These are phyloP conservation scores for Dichomitus squalens DNA, from an alignment of 1,284 basidiomycete species.

Conservation along the genomic window DNA sequence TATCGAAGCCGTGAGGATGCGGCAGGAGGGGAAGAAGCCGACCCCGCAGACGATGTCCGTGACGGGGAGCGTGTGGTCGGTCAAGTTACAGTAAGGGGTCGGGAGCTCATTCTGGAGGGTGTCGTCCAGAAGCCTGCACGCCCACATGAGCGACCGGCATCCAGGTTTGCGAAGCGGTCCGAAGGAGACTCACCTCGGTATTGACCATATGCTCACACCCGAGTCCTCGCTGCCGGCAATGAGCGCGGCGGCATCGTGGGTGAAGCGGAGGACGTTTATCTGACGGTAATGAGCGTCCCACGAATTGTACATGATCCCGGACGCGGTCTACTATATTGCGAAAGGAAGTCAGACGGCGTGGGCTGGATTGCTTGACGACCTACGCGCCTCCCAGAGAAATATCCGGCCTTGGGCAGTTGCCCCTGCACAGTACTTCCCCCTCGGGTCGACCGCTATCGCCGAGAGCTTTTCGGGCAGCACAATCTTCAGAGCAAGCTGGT, in stretches of 20 bases:
- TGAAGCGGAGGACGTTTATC: conserved; percentile 83
- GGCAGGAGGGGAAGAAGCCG: conserved; percentile 77
- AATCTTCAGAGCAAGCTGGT: conserved; percentile 85
- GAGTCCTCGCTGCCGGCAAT: conserved; percentile 91
- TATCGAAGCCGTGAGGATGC: conserved; percentile 80
- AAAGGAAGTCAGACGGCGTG: conserved; percentile 16
- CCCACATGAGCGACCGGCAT: neutral
- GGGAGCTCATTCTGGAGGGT: conserved; percentile 70
- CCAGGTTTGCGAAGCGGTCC: neutral
- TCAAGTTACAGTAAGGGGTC: conserved; percentile 78
- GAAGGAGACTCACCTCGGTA: conserved; percentile 66
- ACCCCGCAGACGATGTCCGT: conserved; percentile 81
- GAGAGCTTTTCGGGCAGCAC: conserved; percentile 89
- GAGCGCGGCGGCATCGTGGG: conserved; percentile 78
- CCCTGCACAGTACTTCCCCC: conserved; percentile 81
- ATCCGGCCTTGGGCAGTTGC: conserved; percentile 89
- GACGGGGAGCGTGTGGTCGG: conserved; percentile 91
- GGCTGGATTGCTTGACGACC: neutral
- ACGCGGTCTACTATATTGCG: conserved; percentile 66
- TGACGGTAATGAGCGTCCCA: conserved; percentile 97
- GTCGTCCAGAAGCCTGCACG: conserved; percentile 67
- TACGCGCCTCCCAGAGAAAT: conserved; percentile 91
- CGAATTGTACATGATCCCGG: conserved; percentile 85
- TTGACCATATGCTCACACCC: conserved; percentile 85
- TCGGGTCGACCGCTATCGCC: conserved; percentile 75